Evolutionary conservation across 1,139 yeast genomes (phyloP), one percentile per base, ranked within the genome.

Genomic region (Geotrichum klebahnii): DNA sequence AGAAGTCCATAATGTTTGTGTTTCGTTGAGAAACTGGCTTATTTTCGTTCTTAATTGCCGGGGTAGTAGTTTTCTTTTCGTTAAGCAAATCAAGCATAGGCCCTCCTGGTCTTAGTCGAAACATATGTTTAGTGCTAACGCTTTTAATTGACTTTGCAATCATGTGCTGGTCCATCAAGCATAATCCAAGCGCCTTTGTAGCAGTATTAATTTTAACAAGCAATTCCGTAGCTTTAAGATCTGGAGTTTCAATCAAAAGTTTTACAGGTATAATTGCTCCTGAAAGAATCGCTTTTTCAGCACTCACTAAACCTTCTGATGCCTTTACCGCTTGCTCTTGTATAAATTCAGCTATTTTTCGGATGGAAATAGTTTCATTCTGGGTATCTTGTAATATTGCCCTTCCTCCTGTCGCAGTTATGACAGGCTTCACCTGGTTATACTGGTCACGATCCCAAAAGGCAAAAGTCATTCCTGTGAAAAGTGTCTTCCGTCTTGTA

Each of bases 341-440:
- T n/a, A 46, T 40, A 26, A 45, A 44, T 3, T 38, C 37, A 9
- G 41, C 50, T 10, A 46, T 46, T 17, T 20, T 26, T 14, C 19
- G 19, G 10, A 37, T 46, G 16, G 40, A 35, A 17, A 42, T 24
- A 8, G 22, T 14, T 34, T 26, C n/a, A n/a, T n/a, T 33, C 16
- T 20, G 3, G 23, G 20, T 16, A 10, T n/a, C 16, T 20, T 48
- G 47, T n/a, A 41, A 19, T 2, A 39, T 45, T 19, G 53, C 34
- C 10, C 20, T 31, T 1, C 61, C 65, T 8, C 60, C 61, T 0
- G 59, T 56, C 5, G 57, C 57, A 19, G 36, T 33, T 3, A 61
- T 49, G 0, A 56, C 53, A 1, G 57, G 57, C 9, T 32, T 38
- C 19, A 61, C 28, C 12, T 52, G 53, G 1, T 40, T 52, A n/a